These are phyloP conservation scores for Xylogone sp. DNA, from an alignment of 2,329 filamentous ascomycete species.

Conservation along the genomic window DNA sequence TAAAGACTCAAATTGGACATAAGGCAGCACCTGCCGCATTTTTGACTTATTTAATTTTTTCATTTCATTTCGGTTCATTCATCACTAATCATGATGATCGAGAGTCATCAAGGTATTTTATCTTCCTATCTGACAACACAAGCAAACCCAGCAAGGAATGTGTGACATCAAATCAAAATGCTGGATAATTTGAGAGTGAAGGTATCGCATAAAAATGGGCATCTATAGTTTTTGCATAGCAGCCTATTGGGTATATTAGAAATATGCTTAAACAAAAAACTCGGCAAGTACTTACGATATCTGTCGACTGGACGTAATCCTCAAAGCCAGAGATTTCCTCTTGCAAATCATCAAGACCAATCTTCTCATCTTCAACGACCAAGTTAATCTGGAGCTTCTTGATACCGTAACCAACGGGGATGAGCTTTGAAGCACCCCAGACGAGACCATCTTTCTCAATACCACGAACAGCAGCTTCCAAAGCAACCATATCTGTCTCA, in stretches of 20 bases:
- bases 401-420: constrained; percentile 93
- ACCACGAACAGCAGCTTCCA: constrained; percentile 75
- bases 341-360: constrained; percentile 83
- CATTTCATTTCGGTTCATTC: constrained; percentile 21
- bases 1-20: too few relatives aligned
- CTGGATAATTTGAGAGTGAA: constrained; percentile 10
- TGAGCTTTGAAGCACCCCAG: constrained; percentile 89
- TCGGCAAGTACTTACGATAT: constrained; percentile 54
- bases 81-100: constrained; percentile 21
- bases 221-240: constrained; percentile 91
- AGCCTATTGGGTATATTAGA: constrained; percentile 35
- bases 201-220: constrained; percentile 23
- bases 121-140: constrained; percentile 14
- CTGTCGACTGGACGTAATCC: constrained; percentile 94
- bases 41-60: too few relatives aligned
- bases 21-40: too few relatives aligned
- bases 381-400: constrained; percentile 99
- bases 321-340: constrained; percentile 81
- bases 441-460: constrained; percentile 93
- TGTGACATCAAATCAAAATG: constrained; percentile 20
- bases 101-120: constrained; percentile 22
- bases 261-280: neutral
- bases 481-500: constrained; percentile 83
- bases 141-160: constrained; percentile 17
- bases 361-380: constrained; percentile 95